These are phyloP conservation scores for Didymella glomerata DNA, from an alignment of 2,329 filamentous ascomycete genomes.

Conservation along the genomic window DNA sequence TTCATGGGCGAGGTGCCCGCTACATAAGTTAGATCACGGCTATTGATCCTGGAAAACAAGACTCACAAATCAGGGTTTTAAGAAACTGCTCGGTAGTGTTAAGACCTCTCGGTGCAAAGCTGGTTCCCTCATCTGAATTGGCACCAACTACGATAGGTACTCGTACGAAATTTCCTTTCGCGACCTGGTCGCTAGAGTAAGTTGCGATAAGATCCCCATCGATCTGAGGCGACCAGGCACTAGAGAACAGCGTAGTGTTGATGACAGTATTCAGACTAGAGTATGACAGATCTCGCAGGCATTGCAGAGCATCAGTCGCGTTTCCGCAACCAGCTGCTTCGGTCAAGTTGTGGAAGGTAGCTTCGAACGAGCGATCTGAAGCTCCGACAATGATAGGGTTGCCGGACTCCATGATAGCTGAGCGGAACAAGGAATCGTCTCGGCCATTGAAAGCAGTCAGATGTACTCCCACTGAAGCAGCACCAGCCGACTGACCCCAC, in stretches of 20 bases:
- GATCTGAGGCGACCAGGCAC: neutral
- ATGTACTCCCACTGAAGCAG: constrained; percentile 23
- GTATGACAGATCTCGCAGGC: neutral
- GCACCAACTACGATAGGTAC: neutral
- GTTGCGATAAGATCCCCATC: too few species aligned
- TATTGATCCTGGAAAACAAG: neutral
- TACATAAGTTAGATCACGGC: neutral
- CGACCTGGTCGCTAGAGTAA: neutral
- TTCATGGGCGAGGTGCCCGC: neutral
- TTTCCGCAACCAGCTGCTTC: neutral
- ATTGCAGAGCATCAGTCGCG: neutral
- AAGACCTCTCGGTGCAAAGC: neutral
- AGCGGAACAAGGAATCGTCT: constrained; percentile 1
- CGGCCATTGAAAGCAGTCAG: neutral
- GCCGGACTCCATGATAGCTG: neutral
- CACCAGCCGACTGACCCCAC: constrained; percentile 62
- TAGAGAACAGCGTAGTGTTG: neutral
- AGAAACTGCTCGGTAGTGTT: neutral
- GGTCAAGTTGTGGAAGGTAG: neutral
- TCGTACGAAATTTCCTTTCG: neutral
- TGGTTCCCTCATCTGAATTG: neutral
- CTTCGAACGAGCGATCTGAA: neutral
- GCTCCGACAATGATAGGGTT: neutral
- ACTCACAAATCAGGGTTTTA: neutral
- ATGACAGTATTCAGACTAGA: neutral